Evolutionary conservation across 257 asterid genomes (phyloP).

Genomic region (Lavandula angustifolia): DNA sequence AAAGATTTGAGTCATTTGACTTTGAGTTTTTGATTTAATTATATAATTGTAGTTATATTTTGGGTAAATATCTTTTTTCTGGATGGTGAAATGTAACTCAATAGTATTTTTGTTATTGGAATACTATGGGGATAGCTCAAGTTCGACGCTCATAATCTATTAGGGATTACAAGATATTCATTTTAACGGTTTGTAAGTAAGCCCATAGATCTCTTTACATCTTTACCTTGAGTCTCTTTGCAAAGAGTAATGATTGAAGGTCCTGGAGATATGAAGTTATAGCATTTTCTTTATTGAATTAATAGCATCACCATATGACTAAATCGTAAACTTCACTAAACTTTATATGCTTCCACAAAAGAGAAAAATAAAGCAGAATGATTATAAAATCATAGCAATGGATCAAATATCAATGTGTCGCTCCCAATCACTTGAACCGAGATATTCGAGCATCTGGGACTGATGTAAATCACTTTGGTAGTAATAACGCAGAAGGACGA

Average conservation of each 20-base stretch:
- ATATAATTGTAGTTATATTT: not conserved
- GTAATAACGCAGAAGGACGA: not conserved
- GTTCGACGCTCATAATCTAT: not conserved
- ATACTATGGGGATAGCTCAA: slow-evolving; percentile 7
- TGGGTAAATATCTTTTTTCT: not conserved
- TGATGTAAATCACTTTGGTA: not conserved
- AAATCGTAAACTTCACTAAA: not conserved
- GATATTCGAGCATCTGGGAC: not conserved
- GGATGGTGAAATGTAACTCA: slow-evolving; percentile 1
- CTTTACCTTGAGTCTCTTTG: slow-evolving; percentile 6
- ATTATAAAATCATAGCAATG: not conserved
- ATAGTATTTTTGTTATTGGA: not conserved
- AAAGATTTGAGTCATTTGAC: not conserved
- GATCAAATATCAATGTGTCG: not conserved
- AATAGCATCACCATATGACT: not conserved
- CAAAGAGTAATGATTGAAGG: slow-evolving; percentile 14
- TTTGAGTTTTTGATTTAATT: not conserved
- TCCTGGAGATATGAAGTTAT: slow-evolving; percentile 11
- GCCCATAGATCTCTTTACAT: slow-evolving; percentile 16
- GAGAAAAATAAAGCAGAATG: not conserved
- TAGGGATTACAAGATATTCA: not conserved
- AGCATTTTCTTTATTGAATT: not conserved
- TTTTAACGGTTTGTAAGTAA: not conserved
- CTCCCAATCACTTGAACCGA: not conserved
- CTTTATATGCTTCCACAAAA: not conserved